Base-by-base conservation (phyloP, 2,329 filamentous ascomycete genomes). In the Claviceps digitariae region DNA sequence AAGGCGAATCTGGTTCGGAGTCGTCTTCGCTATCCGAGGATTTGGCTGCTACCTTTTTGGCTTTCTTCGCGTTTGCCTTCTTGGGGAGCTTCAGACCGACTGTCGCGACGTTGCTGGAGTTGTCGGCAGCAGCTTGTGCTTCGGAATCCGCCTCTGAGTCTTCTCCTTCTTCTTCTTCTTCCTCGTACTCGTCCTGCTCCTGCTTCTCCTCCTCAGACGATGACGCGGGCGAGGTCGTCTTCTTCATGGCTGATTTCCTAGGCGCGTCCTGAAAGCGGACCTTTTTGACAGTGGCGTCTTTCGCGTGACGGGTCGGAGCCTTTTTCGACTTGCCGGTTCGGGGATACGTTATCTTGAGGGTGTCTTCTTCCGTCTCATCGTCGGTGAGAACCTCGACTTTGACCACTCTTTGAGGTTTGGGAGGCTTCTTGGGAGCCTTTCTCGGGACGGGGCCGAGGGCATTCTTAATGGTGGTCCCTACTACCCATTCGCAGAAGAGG, bases 321-420 rank as follows among this genome's bases (percentile, higher is more conserved):
- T 38, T 50, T 43, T 46, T 38, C 7, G 31, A 51, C 36, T 54
- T 55, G 17, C 66, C 60, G 4, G 66, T 63, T 51, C 74, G 72
- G 1, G 76, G 75, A 51, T 76, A 75, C 1, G 73, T 75, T 40
- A 80, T 62, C 20, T 64, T 69, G 52, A 79, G 62, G 3, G 68
- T 72, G 51, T 80, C 76, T 27, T 70, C 66, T 8, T 73, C 70
- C n/a, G 68, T 70, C 53, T 77, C 74, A 45, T 79, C 75, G 56
- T 80, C 75, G 12, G 76, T 78, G 15, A 69, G 67, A 1, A 77
- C 60, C 51, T 73, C 67, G 34, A 77, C 60, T 23, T 61, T 68
- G 54, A 74, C 59, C 12, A 72, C 62, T 20, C 65, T 64, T 48
- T 65, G 60, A 41, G 31, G 31, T 51, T 53, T 63, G 21, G 51